phyloP scores from a whole-genome alignment of 2,329 filamentous ascomycete species.

The Emergomyces pasteurianus region DNA sequence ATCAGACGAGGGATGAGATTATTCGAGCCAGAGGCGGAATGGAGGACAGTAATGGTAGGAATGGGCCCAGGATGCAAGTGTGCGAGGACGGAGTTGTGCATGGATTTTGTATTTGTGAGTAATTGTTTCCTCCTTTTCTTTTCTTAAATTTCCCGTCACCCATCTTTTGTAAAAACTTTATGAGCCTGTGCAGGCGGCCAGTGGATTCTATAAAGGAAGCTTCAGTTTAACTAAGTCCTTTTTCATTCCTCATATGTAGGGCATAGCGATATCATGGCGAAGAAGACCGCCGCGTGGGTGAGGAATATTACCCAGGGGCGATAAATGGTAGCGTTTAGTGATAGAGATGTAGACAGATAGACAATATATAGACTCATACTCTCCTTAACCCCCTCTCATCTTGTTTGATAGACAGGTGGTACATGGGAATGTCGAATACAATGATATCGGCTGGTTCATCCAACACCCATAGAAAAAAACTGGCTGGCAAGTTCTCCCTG shows the following conservation, averaged over 20 bases:
- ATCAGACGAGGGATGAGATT: conserved; percentile 44
- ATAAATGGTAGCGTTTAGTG: neutral
- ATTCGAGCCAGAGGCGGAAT: conserved; percentile 32
- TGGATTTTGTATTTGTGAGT: conserved; percentile 47
- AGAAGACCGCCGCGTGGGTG: conserved; percentile 39
- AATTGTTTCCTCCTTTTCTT: neutral
- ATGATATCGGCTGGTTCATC: neutral
- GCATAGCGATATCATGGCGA: conserved; percentile 38
- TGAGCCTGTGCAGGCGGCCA: neutral
- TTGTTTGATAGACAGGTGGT: neutral
- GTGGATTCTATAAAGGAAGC: neutral
- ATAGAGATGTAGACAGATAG: neutral
- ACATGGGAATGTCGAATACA: neutral
- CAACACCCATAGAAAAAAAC: neutral
- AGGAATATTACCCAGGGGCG: conserved; percentile 24
- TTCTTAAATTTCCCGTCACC: neutral
- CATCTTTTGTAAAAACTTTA: neutral
- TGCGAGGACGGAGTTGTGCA: conserved; percentile 45
- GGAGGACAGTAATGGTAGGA: conserved; percentile 18
- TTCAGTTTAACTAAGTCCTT: neutral
- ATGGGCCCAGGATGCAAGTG: conserved; percentile 42
- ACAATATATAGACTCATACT: neutral
- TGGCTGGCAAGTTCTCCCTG: neutral
- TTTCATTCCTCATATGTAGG: conserved; percentile 13
- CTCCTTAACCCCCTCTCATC: conserved; percentile 7